Conservation (phyloP, 495 filamentous ascomycete species). For the Physcia stellaris region DNA sequence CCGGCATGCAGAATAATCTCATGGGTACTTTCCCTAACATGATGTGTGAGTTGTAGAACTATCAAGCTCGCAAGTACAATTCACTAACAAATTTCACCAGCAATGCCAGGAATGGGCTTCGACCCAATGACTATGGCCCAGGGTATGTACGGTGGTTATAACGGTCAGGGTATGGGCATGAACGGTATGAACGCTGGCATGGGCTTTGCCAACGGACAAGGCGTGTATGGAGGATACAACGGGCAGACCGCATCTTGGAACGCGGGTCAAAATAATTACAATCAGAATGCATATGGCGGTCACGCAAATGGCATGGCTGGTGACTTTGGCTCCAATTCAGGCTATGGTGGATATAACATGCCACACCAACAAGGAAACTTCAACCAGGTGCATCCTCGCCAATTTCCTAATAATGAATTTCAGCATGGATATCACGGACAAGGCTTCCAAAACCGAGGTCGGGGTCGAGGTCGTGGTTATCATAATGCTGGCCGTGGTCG, state of each 20-base stretch:
- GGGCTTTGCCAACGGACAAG: conserved; percentile 57
- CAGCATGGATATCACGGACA: conserved; percentile 51
- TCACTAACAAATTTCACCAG: background rate
- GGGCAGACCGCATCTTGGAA: conserved; percentile 51
- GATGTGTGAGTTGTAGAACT: conserved; percentile 63
- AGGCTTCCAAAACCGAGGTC: conserved; percentile 41
- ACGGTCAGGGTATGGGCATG: conserved; percentile 75
- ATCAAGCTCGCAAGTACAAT: no score
- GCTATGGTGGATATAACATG: conserved; percentile 61
- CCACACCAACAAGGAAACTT: conserved; percentile 41
- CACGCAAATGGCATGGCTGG: conserved; percentile 66
- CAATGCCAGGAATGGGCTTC: conserved; percentile 70
- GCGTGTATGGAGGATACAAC: conserved; percentile 53
- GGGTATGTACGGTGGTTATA: conserved; percentile 77
- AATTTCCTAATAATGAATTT: conserved; percentile 41
- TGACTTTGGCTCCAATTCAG: conserved; percentile 73
- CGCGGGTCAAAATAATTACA: conserved; percentile 54
- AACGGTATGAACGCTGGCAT: conserved; percentile 84
- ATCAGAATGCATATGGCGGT: conserved; percentile 52
- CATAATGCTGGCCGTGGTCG: conserved; percentile 37
- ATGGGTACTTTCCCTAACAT: conserved; percentile 58
- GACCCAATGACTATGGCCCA: conserved; percentile 78
- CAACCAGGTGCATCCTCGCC: conserved; percentile 38
- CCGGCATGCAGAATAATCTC: conserved; percentile 49
- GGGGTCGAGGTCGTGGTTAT: conserved; percentile 54